These are phyloP conservation scores for Collybiopsis luxurians DNA, from an alignment of 768 basidiomycete species.

Conservation along the genomic window DNA sequence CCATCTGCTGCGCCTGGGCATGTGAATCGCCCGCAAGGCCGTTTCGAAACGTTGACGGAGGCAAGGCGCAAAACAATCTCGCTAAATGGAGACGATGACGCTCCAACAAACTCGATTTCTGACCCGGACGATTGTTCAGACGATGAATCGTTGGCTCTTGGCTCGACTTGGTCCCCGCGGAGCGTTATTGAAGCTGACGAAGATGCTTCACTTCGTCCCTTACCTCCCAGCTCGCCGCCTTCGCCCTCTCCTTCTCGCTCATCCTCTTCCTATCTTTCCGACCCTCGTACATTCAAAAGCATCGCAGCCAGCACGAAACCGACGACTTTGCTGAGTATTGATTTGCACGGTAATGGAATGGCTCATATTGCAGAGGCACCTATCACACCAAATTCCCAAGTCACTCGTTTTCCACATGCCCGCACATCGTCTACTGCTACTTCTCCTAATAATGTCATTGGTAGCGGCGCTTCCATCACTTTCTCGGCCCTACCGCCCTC, in stretches of 20 bases:
- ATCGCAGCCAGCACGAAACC: constrained; percentile 91
- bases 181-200: constrained; percentile 86
- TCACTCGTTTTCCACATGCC: constrained; percentile 56
- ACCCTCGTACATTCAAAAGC: constrained; percentile 78
- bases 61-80: constrained; percentile 59
- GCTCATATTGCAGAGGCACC: constrained; percentile 92
- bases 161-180: constrained; percentile 78
- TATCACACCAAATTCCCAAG: constrained; percentile 50
- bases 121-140: constrained; percentile 48
- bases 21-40: constrained; percentile 27
- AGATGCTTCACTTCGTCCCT: constrained; percentile 86
- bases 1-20: constrained; percentile 24
- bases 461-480: constrained; percentile 60
- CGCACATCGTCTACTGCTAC: constrained; percentile 57
- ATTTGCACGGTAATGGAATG: constrained; percentile 75
- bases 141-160: constrained; percentile 57
- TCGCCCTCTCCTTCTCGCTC: constrained; percentile 85
- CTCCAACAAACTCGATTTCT: constrained; percentile 31
- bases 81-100: constrained; percentile 56
- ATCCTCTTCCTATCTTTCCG: constrained; percentile 80
- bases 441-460: constrained; percentile 38
- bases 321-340: constrained; percentile 90
- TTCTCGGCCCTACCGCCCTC: constrained; percentile 69
- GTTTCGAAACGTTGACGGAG: constrained; percentile 27
- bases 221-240: constrained; percentile 85